Base-by-base conservation (phyloP, 1,284 basidiomycete species). In the Ustilago cynodontis region DNA sequence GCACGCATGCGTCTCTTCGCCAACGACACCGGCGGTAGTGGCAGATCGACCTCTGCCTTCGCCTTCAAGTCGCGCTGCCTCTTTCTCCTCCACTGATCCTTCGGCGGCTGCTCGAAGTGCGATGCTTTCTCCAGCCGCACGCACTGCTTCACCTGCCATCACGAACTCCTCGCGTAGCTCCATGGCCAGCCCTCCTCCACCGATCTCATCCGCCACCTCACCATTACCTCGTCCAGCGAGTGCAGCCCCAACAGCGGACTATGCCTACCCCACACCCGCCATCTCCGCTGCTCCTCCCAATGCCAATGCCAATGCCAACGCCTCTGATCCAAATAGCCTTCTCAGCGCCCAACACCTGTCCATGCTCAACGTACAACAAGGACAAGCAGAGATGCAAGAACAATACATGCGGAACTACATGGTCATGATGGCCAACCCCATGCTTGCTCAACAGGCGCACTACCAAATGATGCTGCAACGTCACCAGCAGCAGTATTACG, bases 381-480 rank as follows among this genome's bases (percentile, higher is more conserved):
- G 53, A 14, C 75, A 73, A 29, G 59, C 66, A 3, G 75, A 77
- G 43, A 57, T 73, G 58, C 75, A 77, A 29, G 70, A 77, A 49
- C 66, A 73, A 47, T 73, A 73, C 59, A 77, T 77, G 71, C 75
- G 70, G 14, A 69, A 70, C 53, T 77, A 77, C 64, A 77, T 77
- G 75, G 75, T 71, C 7, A 77, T 77, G 71, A 70, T 73, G 67
- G 55, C 70, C 13, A 72, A 77, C 11, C 75, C 75, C 22, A 55
- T 71, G 71, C 47, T 73, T 37, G 71, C 71, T 35, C 70, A 77
- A 49, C 75, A 72, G 56, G 69, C 69, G 56, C 74, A 77, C 20
- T 77, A 72, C 41, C 66, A 73, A 60, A 57, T 70, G 64, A 67
- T 77, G 75, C 61, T 71, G 39, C 70, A 70, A 51, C 22, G 64